Evolutionary conservation across 169 alveolate species (phyloP).

Genomic region (Plasmodium berghei): DNA sequence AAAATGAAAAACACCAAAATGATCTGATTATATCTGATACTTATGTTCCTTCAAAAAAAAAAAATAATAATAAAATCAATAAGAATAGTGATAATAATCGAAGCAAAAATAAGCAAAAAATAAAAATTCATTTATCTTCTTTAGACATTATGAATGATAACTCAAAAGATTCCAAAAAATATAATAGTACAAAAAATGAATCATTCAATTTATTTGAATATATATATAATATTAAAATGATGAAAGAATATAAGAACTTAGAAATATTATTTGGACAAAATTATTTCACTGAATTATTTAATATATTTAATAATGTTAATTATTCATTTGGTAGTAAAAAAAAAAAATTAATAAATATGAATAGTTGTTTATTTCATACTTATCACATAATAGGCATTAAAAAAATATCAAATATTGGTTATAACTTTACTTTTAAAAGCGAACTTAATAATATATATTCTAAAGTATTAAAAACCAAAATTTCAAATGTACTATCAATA

Average conservation of each 20-base stretch:
- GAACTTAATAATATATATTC: conserved; percentile 62
- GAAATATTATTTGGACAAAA: conserved; percentile 6
- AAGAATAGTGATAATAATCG: background rate
- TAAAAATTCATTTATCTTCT: conserved; percentile 36
- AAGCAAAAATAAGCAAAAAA: conserved; percentile 18
- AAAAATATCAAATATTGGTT: conserved; percentile 43
- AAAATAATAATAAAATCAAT: background rate
- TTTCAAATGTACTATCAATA: conserved; percentile 37
- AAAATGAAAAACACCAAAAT: background rate
- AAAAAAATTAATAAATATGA: conserved; percentile 71
- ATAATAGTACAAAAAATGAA: conserved; percentile 4
- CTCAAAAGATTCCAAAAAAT: background rate
- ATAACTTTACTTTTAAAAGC: conserved; percentile 52
- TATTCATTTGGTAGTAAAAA: conserved; percentile 47
- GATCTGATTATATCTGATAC: background rate
- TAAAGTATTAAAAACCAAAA: conserved; percentile 68
- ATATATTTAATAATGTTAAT: conserved; percentile 47
- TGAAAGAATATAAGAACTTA: conserved; percentile 59
- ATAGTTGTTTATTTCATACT: conserved; percentile 57
- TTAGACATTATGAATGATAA: conserved; percentile 18
- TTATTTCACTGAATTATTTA: conserved; percentile 16
- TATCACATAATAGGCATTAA: conserved; percentile 72
- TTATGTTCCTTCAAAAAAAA: background rate
- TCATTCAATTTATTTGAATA: conserved; percentile 34
- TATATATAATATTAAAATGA: conserved; percentile 63